Evolutionary conservation across 2,329 filamentous ascomycete genomes (phyloP), one percentile per base, ranked within the genome.

Genomic region (Sporothrix pallida): DNA sequence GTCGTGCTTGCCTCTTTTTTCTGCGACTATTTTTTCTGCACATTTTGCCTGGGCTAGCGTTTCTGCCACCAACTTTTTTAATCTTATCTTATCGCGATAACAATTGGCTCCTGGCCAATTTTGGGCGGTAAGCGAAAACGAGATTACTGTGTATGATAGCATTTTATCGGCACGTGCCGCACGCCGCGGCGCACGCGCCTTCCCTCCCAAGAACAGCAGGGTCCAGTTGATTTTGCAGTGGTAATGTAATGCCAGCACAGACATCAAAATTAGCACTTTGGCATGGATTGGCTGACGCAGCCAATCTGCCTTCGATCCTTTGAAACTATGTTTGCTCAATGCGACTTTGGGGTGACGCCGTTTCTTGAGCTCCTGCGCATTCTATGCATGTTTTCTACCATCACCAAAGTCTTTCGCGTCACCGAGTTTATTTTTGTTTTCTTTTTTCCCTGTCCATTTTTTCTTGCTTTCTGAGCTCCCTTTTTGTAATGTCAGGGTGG

Each of bases 61-160:
- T 70, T 42, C 68, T 73, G 56, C 52, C 60, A 12, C 20, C 12
- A 52, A 50, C 71, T 69, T 74, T 71, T 71, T 71, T 26, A 42
- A 60, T 56, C 71, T 72, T 69, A 74, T 74, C 73, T 71, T 71
- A 74, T 74, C 73, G 54, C 62, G 58, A 65, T 67, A 72, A 67
- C 26, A 23, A 56, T 56, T 23, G 23, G 52, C 7, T 37, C 31
- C 31, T 37, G 4, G 4, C 7, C 31, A 37, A 7, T 5, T 37
- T 37, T 37, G 31, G 31, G 31, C 31, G 31, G 31, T 37, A 12
- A 12, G 20, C 8, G 63, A 70, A 56, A 65, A 56, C 1, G 65
- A 37, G 46, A 65, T 67, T 54, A 56, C 26, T 26, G 23, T 26
- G 23, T 26, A 26, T 26, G 44, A 46, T 50, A 37, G 65, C 23